phyloP scores from a whole-genome alignment of 164 flowering plant genomes.

The Sextonia rubra region DNA sequence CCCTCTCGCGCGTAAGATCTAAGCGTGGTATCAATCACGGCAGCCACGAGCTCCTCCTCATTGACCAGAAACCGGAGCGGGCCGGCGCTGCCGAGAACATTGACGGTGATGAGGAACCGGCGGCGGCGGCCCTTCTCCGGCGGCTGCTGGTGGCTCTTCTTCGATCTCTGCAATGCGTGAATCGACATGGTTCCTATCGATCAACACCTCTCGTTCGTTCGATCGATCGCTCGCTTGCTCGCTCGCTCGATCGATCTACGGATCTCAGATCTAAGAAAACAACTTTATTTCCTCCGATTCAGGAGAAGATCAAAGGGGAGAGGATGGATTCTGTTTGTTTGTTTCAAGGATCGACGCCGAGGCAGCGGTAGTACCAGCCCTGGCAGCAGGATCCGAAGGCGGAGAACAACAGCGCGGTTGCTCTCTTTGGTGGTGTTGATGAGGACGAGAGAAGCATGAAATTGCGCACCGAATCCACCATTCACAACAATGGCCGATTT shows the following conservation, averaged over 20 bases:
- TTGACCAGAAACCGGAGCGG: constrained; percentile 55
- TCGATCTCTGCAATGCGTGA: constrained; percentile 23
- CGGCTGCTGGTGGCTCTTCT: constrained; percentile 20
- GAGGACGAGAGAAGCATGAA: no score
- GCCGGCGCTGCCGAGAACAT: constrained; percentile 64
- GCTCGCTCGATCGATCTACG: no score
- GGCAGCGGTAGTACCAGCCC: not conserved
- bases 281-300: not conserved
- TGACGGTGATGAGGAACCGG: constrained; percentile 48
- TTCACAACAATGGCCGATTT: not conserved
- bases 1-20: constrained; percentile 64
- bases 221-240: no score
- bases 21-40: constrained; percentile 52
- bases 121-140: constrained; percentile 22
- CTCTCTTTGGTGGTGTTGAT: not conserved
- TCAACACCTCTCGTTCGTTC: not conserved
- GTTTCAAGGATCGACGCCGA: not conserved
- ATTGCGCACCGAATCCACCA: not conserved
- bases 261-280: no score
- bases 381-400: not conserved
- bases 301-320: not conserved
- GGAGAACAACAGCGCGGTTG: not conserved
- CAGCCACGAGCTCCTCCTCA: constrained; percentile 40
- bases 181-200: not conserved
- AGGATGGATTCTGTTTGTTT: no score